Base-by-base conservation (phyloP, 768 basidiomycete species). In the Clitopilus passeckerianus region DNA sequence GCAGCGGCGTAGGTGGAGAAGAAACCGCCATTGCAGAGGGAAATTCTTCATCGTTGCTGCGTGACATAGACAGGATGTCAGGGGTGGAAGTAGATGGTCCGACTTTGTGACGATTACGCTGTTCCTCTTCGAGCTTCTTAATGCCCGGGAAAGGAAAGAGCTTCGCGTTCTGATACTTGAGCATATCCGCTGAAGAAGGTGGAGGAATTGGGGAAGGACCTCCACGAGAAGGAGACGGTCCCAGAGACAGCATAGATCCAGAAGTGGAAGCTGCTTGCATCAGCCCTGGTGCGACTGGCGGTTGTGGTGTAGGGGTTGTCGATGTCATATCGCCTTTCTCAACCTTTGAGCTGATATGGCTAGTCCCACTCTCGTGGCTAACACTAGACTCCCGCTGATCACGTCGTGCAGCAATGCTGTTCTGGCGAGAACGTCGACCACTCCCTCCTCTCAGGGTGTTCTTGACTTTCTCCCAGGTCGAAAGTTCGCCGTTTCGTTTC, bases 91-190 rank as follows among this genome's bases (percentile, higher is more conserved):
- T 70, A 70, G 74, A 55, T 69, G 78, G 73, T 52, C 84, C 71
- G 6, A 80, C 82, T 57, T 80, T 81, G 57, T 79, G 78, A 34
- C 85, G 82, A 64, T 78, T 85, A 18, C 46, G 46, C 56, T 86
- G 80, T 66, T 90, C 84, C 67, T 90, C 87, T 69, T 90, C 90
- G 35, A 94, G 77, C 65, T 84, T 82, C 66, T 86, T 82, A 71
- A 94, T 87, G 35, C 92, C 93, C 23, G 92, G 93, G 80, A 96
- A 95, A 0, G 95, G 93, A 72, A 89, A 90, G 34, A 97, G 77
- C 70, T 98, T 98, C 27, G 83, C 76, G 64, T 86, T 83, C 62
- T 85, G 85, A 72, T 90, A 95, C 72, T 81, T 91, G 27, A 79
- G 77, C 69, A 87, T 72, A 72, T 93, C 91, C 30, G 82, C 82